A percentile compares a stretch with the other conserved stretches of the same genome.
Evolutionary conservation across 2,329 filamentous ascomycete species (phyloP).

Genomic region (Exophiala sp.): DNA sequence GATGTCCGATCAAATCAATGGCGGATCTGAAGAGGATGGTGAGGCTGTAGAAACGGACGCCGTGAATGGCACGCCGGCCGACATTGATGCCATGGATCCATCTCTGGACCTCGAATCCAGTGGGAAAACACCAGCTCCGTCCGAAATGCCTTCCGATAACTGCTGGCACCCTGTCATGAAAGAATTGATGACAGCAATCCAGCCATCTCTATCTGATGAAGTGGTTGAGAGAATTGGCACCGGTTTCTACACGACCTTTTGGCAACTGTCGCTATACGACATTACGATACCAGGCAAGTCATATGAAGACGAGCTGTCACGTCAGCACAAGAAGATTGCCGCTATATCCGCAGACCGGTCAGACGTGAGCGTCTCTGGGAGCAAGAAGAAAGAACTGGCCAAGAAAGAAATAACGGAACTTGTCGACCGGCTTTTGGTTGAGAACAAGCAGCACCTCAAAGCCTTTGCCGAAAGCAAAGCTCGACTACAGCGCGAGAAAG

Average conservation of each 20-base stretch:
- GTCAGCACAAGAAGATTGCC: constrained; percentile 64
- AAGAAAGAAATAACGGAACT: constrained; percentile 67
- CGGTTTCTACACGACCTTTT: constrained; percentile 86
- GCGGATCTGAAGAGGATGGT: constrained; percentile 31
- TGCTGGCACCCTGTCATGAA: constrained; percentile 68
- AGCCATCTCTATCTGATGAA: constrained; percentile 57
- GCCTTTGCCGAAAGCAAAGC: constrained; percentile 64
- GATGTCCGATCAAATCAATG: constrained; percentile 30
- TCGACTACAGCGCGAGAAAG: constrained; percentile 71
- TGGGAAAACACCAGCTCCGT: constrained; percentile 29
- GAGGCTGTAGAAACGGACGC: constrained; percentile 38
- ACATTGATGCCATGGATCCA: constrained; percentile 12
- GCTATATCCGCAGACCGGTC: constrained; percentile 67
- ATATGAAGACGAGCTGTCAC: constrained; percentile 72
- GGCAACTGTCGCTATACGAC: constrained; percentile 82
- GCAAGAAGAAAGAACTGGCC: constrained; percentile 65
- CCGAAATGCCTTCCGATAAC: constrained; percentile 39
- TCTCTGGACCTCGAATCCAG: constrained; percentile 13
- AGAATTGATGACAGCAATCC: constrained; percentile 68
- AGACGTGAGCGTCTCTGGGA: constrained; percentile 66
- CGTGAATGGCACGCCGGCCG: constrained; percentile 27
- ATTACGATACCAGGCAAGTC: constrained; percentile 70
- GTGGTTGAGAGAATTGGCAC: constrained; percentile 69
- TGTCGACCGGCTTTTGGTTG: constrained; percentile 66
- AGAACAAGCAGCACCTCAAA: constrained; percentile 67